Evolutionary conservation across 2,329 filamentous ascomycete genomes (phyloP).

Genomic region (Scleromitrula shiraiana): DNA sequence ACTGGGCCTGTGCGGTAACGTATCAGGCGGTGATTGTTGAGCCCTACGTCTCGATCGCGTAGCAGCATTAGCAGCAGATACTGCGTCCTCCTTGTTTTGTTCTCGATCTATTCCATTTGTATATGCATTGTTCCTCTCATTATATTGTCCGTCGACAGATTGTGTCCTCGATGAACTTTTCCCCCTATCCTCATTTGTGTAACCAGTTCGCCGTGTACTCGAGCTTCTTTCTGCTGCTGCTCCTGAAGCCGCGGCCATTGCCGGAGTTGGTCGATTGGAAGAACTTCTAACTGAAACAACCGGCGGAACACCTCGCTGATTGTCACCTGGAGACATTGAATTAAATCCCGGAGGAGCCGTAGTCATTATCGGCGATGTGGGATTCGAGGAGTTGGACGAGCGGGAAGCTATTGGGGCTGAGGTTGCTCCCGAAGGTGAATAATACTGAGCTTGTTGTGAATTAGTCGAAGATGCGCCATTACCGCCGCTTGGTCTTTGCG

Average conservation of each 20-base stretch:
- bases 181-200: constrained; percentile 17
- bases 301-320: constrained; percentile 56
- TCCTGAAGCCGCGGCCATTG: constrained; percentile 26
- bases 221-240: constrained; percentile 21
- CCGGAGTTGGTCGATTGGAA: constrained; percentile 44
- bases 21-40: constrained; percentile 36
- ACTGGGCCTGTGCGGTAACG: constrained; percentile 34
- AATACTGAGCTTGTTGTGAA: constrained; percentile 23
- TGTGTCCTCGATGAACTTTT: constrained; percentile 18
- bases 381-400: constrained; percentile 27
- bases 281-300: constrained; percentile 76
- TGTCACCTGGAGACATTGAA: constrained; percentile 35
- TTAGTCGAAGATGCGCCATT: constrained; percentile 34
- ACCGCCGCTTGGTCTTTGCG: constrained; percentile 45
- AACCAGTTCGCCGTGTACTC: constrained; percentile 14
- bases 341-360: constrained; percentile 32
- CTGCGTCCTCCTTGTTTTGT: constrained; percentile 26
- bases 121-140: constrained; percentile 33
- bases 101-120: constrained; percentile 35
- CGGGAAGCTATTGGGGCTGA: constrained; percentile 15
- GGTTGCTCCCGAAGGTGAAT: constrained; percentile 21
- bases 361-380: constrained; percentile 34
- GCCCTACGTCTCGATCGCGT: constrained; percentile 39
- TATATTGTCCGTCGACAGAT: constrained; percentile 21
- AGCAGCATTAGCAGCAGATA: constrained; percentile 32